These are phyloP conservation scores for Melaleuca quinquenervia DNA, from an alignment of 345 rosid species.

Conservation along the genomic window DNA sequence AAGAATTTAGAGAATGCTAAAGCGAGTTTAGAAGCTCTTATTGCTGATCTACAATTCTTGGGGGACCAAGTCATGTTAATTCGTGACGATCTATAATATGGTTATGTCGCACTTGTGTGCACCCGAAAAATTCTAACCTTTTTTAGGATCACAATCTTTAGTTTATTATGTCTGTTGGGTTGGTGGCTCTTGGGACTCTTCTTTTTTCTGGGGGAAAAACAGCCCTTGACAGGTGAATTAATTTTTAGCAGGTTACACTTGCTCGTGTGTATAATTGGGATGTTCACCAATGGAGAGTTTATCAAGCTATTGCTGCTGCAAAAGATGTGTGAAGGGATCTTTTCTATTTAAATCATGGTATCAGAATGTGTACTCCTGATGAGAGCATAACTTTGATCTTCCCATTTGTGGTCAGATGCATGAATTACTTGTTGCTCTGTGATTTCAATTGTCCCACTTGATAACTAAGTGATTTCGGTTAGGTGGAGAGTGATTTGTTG, in stretches of 20 bases:
- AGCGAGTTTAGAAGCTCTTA: constrained; percentile 88
- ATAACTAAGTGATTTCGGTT: neutral
- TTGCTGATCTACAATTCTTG: constrained; percentile 79
- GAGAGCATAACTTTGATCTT: neutral
- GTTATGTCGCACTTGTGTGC: neutral
- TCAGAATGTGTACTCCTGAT: neutral
- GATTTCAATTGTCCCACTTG: neutral
- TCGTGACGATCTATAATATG: neutral
- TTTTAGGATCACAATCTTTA: neutral
- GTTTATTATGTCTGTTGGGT: neutral
- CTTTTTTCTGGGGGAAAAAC: neutral
- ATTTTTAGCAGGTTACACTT: constrained; percentile 51
- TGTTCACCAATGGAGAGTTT: constrained; percentile 75
- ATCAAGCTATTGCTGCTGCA: constrained; percentile 33
- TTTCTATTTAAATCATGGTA: neutral
- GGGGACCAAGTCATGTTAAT: constrained; percentile 47
- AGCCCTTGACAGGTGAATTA: neutral
- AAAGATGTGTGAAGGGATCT: constrained; percentile 20
- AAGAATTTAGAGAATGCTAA: constrained; percentile 89
- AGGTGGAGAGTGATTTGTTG: neutral
- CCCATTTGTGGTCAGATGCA: neutral
- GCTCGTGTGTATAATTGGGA: constrained; percentile 91
- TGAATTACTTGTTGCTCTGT: neutral
- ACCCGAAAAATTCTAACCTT: neutral
- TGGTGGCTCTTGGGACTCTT: neutral